These are phyloP conservation scores for Amanita inopinata DNA, from an alignment of 768 basidiomycete genomes.

Conservation along the genomic window DNA sequence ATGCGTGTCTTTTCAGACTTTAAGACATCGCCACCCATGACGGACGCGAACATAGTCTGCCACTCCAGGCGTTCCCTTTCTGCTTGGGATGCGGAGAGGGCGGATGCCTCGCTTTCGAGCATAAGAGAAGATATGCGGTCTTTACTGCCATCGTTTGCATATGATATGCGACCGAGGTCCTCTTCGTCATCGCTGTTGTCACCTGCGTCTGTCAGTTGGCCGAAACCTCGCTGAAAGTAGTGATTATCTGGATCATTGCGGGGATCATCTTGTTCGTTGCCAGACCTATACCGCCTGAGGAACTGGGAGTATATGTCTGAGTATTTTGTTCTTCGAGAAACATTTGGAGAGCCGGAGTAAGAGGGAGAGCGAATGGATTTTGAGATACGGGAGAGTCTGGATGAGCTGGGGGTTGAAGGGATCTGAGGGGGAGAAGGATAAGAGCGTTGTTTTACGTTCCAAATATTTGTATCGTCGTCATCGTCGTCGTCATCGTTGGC, in stretches of 20 bases:
- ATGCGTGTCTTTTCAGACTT: conserved; percentile 93
- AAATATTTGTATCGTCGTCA: conserved; percentile 25
- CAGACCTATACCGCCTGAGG: conserved; percentile 62
- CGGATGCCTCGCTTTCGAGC: conserved; percentile 47
- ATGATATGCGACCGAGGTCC: conserved; percentile 31
- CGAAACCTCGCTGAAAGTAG: conserved; percentile 66
- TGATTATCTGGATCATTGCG: conserved; percentile 78
- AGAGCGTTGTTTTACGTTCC: conserved; percentile 24
- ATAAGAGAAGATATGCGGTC: conserved; percentile 44
- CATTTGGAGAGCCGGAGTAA: conserved; percentile 14
- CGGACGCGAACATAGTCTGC: conserved; percentile 92
- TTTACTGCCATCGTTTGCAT: conserved; percentile 28
- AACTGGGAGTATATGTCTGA: conserved; percentile 74
- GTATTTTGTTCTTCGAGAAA: conserved; percentile 19
- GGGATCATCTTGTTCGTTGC: conserved; percentile 53
- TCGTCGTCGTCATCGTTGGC: conserved; percentile 40
- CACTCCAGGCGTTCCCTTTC: conserved; percentile 85
- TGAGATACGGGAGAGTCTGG: conserved; percentile 18
- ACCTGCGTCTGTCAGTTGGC: conserved; percentile 55
- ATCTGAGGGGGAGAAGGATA: conserved; percentile 27
- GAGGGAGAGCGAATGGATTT: conserved; percentile 21
- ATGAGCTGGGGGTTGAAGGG: conserved; percentile 20
- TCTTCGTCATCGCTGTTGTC: conserved; percentile 74
- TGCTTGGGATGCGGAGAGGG: conserved; percentile 58
- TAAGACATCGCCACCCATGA: conserved; percentile 88